Percentiles rank a stretch among this genome's conserved stretches.
Conservation (phyloP, 805 yeast species). For the Blastobotrys chiropterorum region DNA sequence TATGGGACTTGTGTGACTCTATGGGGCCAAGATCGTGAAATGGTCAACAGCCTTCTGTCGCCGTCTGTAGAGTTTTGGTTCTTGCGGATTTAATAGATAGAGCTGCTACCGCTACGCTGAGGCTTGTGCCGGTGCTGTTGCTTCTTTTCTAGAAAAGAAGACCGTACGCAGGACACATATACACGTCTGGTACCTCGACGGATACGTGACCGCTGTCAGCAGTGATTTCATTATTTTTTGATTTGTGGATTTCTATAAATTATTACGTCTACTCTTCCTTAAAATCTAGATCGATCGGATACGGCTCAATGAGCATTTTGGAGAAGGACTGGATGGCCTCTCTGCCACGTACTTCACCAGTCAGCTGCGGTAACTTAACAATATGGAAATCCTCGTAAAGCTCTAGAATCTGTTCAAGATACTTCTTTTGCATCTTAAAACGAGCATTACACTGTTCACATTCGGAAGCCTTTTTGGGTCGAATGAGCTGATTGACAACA, state of each 20-base stretch:
- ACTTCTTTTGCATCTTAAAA: slow-evolving; percentile 93
- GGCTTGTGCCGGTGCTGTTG: neutral
- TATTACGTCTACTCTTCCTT: neutral
- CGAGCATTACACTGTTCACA: slow-evolving; percentile 91
- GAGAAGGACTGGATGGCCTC: slow-evolving; percentile 77
- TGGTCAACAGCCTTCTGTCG: no score
- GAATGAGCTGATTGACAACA: slow-evolving; percentile 87
- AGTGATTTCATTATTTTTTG: no score
- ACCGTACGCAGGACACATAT: neutral
- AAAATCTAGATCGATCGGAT: slow-evolving; percentile 57
- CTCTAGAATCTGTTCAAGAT: slow-evolving; percentile 91
- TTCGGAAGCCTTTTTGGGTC: slow-evolving; percentile 61
- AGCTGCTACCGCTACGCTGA: no score
- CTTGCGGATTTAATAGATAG: no score
- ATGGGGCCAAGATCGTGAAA: no score
- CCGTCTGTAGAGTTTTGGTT: no score
- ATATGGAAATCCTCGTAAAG: slow-evolving; percentile 95
- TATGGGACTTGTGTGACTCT: no score
- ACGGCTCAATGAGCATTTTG: slow-evolving; percentile 69
- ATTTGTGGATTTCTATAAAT: neutral
- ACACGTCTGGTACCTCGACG: neutral
- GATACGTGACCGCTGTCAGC: no score
- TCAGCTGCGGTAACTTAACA: slow-evolving; percentile 91
- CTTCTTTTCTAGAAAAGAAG: neutral
- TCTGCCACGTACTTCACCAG: slow-evolving; percentile 91